Base-by-base conservation (phyloP, 148 eudicot genomes). In the Vaccinium corymbosum region DNA sequence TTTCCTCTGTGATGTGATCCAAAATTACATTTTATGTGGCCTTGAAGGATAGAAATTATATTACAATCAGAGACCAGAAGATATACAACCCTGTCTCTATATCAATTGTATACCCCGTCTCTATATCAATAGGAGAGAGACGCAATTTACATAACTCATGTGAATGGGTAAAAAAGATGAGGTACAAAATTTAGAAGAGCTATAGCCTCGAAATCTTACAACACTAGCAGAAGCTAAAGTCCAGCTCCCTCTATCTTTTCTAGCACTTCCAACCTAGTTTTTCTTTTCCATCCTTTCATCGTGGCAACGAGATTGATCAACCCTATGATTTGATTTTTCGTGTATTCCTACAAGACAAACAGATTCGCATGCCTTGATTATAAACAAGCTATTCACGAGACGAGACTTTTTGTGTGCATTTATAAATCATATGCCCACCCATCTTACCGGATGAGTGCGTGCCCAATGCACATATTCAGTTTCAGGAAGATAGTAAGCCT, bases 401-500 rank as follows among this genome's bases (percentile, higher is more conserved):
- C 12, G n/a, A 19, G 77, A 62, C 12, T 56, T 7, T 56, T 1
- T 3, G 56, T 25, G 50, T 11, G 35, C 16, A 25, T 66, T 66
- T 25, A 66, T 15, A 66, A 3, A 66, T 66, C 6, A 27, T 3
- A 66, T 25, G 15, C 35, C 72, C 72, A 11, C 72, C 72, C 72
- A 66, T 59, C 89, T 76, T 91, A 95, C 98, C 92, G 96, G 98
- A 87, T 95, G 98, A 79, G 90, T 91, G 55, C 95, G 98, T 14
- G 98, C 94, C 98, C 97, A 96, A 78, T 93, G 92, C 57, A 94
- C 95, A 84, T 88, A 94, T 89, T 96, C 98, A 14, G 97, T 96
- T 94, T 93, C 98, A 57, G 98, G 98, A 86, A 96, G 93, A 85
- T 96, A 96, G 88, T 94, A 96, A 16, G 98, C 98, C 98, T 96